phyloP scores from a whole-genome alignment of 768 basidiomycete species.

The Piloderma croceum region DNA sequence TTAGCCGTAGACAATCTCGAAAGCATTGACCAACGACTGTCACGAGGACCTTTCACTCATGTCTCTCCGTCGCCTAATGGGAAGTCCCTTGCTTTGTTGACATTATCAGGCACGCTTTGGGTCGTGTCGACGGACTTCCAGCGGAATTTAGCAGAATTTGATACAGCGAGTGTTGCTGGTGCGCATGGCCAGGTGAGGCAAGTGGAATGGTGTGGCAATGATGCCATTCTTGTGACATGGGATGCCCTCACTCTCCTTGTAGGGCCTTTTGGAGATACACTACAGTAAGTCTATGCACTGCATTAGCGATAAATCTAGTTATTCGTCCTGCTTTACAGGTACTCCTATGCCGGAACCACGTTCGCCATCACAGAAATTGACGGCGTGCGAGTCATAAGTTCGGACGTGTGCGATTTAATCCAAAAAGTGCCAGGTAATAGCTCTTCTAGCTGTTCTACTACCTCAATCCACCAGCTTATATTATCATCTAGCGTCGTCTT shows the following conservation, averaged over 20 bases:
- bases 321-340: slow-evolving; percentile 41
- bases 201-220: slow-evolving; percentile 95
- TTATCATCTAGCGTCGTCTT: slow-evolving; percentile 52
- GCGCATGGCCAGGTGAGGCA: slow-evolving; percentile 58
- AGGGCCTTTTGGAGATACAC: slow-evolving; percentile 85
- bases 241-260: slow-evolving; percentile 70
- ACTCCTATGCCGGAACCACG: slow-evolving; percentile 68
- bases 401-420: slow-evolving; percentile 79
- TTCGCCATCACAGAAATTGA: slow-evolving; percentile 85
- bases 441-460: slow-evolving; percentile 3
- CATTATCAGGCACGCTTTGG: slow-evolving; percentile 68
- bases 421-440: slow-evolving; percentile 89
- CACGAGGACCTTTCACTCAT: slow-evolving; percentile 83
- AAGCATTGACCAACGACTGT: slow-evolving; percentile 79
- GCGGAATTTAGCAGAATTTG: slow-evolving; percentile 81
- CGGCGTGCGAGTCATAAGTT: slow-evolving; percentile 78
- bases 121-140: slow-evolving; percentile 96
- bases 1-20: slow-evolving; percentile 86
- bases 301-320: no score
- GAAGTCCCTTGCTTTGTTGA: slow-evolving; percentile 82
- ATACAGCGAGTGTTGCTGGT: slow-evolving; percentile 51
- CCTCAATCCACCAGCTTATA: not conserved
- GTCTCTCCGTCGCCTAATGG: slow-evolving; percentile 92
- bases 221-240: slow-evolving; percentile 89
- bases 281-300: slow-evolving; percentile 54